Evolutionary conservation across 169 alveolate species (phyloP).

Genomic region (Plasmodium sp.): DNA sequence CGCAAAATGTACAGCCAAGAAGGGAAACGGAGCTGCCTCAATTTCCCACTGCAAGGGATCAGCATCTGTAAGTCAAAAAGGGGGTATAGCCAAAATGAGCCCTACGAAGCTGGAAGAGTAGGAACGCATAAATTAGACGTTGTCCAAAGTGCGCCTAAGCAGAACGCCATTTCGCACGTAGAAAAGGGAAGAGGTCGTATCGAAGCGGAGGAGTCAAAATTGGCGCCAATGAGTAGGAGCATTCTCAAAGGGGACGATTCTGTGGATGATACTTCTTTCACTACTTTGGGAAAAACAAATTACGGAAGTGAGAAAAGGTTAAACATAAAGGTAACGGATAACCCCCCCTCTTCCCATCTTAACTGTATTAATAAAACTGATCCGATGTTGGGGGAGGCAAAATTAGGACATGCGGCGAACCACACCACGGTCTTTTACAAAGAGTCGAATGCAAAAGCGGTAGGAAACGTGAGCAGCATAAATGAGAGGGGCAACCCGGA

Average conservation of each 20-base stretch:
- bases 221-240: neutral
- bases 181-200: neutral
- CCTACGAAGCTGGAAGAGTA: neutral
- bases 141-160: neutral
- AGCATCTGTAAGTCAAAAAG: constrained; percentile 5
- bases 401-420: neutral
- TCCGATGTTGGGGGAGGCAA: neutral
- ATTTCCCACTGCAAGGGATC: neutral
- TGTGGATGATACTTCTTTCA: neutral
- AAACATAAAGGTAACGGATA: neutral
- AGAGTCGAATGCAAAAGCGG: neutral
- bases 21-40: neutral
- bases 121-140: neutral
- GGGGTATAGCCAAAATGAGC: neutral
- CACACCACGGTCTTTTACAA: neutral
- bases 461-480: neutral
- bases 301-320: neutral
- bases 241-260: neutral
- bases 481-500: neutral
- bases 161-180: neutral
- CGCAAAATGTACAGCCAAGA: neutral
- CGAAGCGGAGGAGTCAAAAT: neutral
- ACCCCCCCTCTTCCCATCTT: neutral
- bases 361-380: neutral
- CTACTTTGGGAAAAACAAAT: neutral